Evolutionary conservation across 2,329 filamentous ascomycete genomes (phyloP), one percentile per base, ranked within the genome.

Genomic region (Penicillium griseofulvum): DNA sequence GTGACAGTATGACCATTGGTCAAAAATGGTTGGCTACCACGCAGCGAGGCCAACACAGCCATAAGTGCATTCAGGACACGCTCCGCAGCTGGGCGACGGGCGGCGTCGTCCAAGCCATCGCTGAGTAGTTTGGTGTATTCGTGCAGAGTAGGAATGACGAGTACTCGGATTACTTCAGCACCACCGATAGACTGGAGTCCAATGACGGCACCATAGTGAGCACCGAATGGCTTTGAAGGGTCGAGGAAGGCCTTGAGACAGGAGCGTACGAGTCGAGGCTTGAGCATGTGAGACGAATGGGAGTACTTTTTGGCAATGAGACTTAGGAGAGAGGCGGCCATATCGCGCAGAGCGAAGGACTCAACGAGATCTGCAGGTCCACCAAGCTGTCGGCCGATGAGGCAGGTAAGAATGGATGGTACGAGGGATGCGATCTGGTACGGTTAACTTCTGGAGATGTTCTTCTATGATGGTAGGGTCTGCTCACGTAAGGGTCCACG

Each of bases 161-260:
- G 75, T 43, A 83, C 80, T 19, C 83, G 78, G n/a, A 88, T 79
- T 22, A 84, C 83, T 56, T 87, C 85, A 0, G 80, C 67, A 10
- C 87, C 91, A 26, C 91, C 91, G 24, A 95, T 87, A 1, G 87
- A 85, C 2, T 87, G 81, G 3, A 99, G 79, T 1, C 92, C 93
- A 29, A 87, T 83, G 22, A 99, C 82, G 7, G 93, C 91, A 42
- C 94, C 94, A 70, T 94, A 99, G 67, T 96, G 90, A 1, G 93
- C 88, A 1, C 89, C 86, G 0, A 91, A 83, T 0, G 91, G 87
- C 68, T 92, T 91, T 41, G 87, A 85, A 0, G 91, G 90, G 67
- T 97, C 92, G 29, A 99, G 83, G 73, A 97, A 93, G 66, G 89
- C 87, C 76, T 96, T 96, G 33, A 97, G 83, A 68, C 91, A 97